Base-by-base conservation (phyloP, 2,329 filamentous ascomycete species). In the Microdochium paspali region DNA sequence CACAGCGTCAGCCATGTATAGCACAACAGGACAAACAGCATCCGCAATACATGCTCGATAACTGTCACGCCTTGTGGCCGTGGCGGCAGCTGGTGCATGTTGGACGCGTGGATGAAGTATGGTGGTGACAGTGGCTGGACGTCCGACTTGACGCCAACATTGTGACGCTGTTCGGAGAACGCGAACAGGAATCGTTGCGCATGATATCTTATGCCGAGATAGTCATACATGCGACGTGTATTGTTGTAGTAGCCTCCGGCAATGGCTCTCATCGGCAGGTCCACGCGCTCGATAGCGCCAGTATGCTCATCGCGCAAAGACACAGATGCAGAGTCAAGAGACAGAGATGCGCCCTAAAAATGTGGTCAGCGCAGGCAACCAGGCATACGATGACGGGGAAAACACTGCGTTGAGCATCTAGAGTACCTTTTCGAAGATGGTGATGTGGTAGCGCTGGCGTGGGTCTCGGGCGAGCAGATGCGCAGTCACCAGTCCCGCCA, bases 31-130 rank as follows among this genome's bases (percentile, higher is more conserved):
- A 79, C 54, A 51, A 72, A 71, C 6, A 68, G 31, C 0, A 69
- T 60, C 51, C 78, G 71, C 3, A 68, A 30, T 0, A 74, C 35
- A 56, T 74, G 70, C 1, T 55, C 42, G n/a, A 68, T 44, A 21
- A 69, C 50, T 1, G 62, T 57, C 2, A 63, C 61, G 4, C 57
- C 62, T 0, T 67, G 65, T 2, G 68, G 68, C 48, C 69, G 59
- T 4, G 74, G 69, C 1, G 69, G 68, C 15, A 71, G 55, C 50
- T 67, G 66, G 53, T 80, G 76, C 30, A 73, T 62, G 39, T 79
- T 77, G 2, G 74, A 79, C 0, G 76, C 68, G 53, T 81, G 72
- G 13, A 75, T 62, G 47, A 77, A 76, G 57, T 77, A 76, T 20
- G 66, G 64, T 49, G 28, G 51, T 49, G 18, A 51, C 47, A 26